Evolutionary conservation across 441 rosid genomes (phyloP).

Genomic region (Metrosideros polymorpha): DNA sequence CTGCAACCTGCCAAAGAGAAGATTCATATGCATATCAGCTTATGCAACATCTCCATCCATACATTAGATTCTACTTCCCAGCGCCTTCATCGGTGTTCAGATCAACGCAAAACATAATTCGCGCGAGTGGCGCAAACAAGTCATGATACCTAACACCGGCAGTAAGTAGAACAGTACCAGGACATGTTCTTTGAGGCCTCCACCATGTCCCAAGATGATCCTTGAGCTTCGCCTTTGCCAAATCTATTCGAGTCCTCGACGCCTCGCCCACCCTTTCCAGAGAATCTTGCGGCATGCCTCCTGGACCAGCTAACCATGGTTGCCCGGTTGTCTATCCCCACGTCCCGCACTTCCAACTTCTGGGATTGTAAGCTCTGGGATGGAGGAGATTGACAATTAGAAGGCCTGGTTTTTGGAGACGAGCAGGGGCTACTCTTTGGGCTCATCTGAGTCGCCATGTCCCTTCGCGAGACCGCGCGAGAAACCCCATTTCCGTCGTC

Average conservation of each 20-base stretch:
- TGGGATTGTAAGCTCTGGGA: constrained; percentile 17
- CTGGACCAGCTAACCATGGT: constrained; percentile 40
- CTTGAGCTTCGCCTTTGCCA: constrained; percentile 9
- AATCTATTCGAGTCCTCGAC: constrained; percentile 21
- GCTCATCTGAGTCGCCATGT: constrained; percentile 94
- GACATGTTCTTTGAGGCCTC: constrained; percentile 44
- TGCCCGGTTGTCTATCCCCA: constrained; percentile 63
- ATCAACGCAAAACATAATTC: not conserved
- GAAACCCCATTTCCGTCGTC: constrained; percentile 26
- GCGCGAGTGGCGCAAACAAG: not conserved
- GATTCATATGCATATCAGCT: not conserved
- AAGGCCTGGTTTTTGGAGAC: constrained; percentile 28
- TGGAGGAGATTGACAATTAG: constrained; percentile 32
- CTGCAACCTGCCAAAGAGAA: constrained; percentile 37
- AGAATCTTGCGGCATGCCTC: constrained; percentile 28
- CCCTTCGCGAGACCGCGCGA: constrained; percentile 54
- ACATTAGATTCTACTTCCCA: not conserved
- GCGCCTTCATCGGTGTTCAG: not conserved
- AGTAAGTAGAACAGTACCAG: constrained; percentile 23
- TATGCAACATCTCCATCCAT: not conserved
- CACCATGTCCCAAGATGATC: constrained; percentile 49
- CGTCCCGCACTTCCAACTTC: constrained; percentile 66
- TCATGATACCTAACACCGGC: not conserved
- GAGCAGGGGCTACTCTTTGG: constrained; percentile 32
- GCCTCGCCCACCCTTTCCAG: constrained; percentile 30